Conservation (phyloP, 106 monocot species). For the Agapanthus africanus region DNA sequence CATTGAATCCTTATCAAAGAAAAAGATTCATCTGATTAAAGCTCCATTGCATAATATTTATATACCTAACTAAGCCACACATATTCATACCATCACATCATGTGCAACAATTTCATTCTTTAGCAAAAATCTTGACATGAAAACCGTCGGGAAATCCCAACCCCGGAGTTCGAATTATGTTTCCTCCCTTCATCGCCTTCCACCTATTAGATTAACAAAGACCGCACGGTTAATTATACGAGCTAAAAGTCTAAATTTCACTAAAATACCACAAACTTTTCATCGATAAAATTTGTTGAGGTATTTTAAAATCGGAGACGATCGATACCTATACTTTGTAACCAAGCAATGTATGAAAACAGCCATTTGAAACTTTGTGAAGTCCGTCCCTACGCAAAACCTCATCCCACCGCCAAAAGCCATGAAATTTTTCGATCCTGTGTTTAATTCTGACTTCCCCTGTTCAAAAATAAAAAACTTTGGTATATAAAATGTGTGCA, state of each 20-base stretch:
- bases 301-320: not conserved
- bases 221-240: too few relatives aligned
- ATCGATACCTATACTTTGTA: slow-evolving; percentile 44
- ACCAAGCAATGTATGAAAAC: slow-evolving; percentile 52
- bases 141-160: slow-evolving; percentile 56
- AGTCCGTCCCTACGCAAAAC: slow-evolving; percentile 61
- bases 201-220: slow-evolving; percentile 21
- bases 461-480: too few relatives aligned
- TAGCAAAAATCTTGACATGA: slow-evolving; percentile 38
- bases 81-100: not conserved
- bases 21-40: not conserved
- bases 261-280: too few relatives aligned
- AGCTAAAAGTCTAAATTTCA: too few relatives aligned
- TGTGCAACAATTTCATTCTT: slow-evolving; percentile 14
- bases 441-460: slow-evolving; percentile 23
- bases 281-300: too few relatives aligned
- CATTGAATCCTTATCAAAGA: not conserved
- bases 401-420: slow-evolving; percentile 63
- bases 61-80: not conserved
- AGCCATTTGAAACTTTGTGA: slow-evolving; percentile 58
- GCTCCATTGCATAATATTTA: not conserved
- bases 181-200: slow-evolving; percentile 43
- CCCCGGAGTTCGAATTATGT: slow-evolving; percentile 53
- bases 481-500: too few relatives aligned
- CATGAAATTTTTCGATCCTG: slow-evolving; percentile 48